phyloP scores from a whole-genome alignment of 495 filamentous ascomycete genomes.

The Evansstolkia leycettana region DNA sequence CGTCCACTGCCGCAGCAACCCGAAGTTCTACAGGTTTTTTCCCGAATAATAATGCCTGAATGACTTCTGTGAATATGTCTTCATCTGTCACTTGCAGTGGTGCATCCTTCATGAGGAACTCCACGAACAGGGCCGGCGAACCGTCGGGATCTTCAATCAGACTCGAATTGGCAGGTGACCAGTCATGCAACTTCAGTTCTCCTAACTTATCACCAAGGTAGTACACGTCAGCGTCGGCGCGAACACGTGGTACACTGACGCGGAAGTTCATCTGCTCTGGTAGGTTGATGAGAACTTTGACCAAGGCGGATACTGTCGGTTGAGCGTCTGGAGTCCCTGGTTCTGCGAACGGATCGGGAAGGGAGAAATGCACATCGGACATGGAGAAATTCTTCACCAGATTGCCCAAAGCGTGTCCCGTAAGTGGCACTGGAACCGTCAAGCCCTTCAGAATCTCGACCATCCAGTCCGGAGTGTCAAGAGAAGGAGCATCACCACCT shows the following conservation, averaged over 20 bases:
- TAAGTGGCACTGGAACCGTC: slow-evolving; percentile 73
- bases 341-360: slow-evolving; percentile 67
- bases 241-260: slow-evolving; percentile 60
- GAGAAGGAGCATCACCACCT: slow-evolving; percentile 53
- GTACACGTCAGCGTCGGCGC: slow-evolving; percentile 64
- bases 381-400: slow-evolving; percentile 78
- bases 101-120: slow-evolving; percentile 61
- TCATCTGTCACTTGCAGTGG: slow-evolving; percentile 72
- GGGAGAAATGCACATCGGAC: slow-evolving; percentile 66
- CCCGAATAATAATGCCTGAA: slow-evolving; percentile 66
- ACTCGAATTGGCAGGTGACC: slow-evolving; percentile 78
- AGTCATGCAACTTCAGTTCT: slow-evolving; percentile 58
- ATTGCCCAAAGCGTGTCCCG: slow-evolving; percentile 65
- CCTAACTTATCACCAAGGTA: slow-evolving; percentile 69
- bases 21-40: slow-evolving; percentile 47
- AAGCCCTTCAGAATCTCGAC: slow-evolving; percentile 66
- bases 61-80: slow-evolving; percentile 58
- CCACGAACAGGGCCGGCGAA: slow-evolving; percentile 50
- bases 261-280: slow-evolving; percentile 79
- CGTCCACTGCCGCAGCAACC: slow-evolving; percentile 73
- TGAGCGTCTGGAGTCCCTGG: slow-evolving; percentile 62
- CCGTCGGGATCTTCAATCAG: slow-evolving; percentile 42
- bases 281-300: slow-evolving; percentile 60
- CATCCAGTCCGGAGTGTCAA: slow-evolving; percentile 67
- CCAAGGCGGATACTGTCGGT: slow-evolving; percentile 68